These are phyloP conservation scores for Agrocybe praecox DNA, from an alignment of 768 basidiomycete species.

Conservation along the genomic window DNA sequence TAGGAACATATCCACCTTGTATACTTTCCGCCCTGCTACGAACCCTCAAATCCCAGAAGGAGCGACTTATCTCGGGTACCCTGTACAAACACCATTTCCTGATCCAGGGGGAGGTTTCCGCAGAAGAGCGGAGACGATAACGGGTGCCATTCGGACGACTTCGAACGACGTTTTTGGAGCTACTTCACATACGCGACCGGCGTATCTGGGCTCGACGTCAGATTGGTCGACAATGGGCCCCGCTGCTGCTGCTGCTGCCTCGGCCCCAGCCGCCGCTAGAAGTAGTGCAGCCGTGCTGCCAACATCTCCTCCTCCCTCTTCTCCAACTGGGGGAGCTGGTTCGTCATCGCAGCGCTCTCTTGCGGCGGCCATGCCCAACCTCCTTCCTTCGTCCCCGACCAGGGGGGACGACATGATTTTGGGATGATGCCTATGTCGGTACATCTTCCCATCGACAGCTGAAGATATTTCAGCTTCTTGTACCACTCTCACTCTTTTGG, in stretches of 20 bases:
- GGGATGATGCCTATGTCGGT: neutral
- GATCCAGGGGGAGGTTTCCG: conserved; percentile 6
- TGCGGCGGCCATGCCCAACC: neutral
- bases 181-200: neutral
- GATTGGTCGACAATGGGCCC: neutral
- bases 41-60: conserved; percentile 18
- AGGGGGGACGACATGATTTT: conserved; percentile 10
- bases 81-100: conserved; percentile 12
- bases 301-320: conserved; percentile 1
- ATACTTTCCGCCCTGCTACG: neutral
- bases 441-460: neutral
- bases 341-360: conserved; percentile 1
- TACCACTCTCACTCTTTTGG: too few relatives aligned
- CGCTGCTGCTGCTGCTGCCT: neutral
- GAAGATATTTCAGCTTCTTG: too few relatives aligned
- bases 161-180: neutral
- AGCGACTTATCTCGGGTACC: conserved; percentile 19
- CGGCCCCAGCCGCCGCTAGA: too few relatives aligned
- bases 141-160: conserved; percentile 4
- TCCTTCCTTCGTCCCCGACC: neutral
- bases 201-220: neutral
- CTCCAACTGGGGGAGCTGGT: neutral
- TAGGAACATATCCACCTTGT: conserved; percentile 1
- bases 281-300: neutral
- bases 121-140: conserved; percentile 21